Conservation (phyloP, 768 basidiomycete genomes). For the Lentinus brumalis region DNA sequence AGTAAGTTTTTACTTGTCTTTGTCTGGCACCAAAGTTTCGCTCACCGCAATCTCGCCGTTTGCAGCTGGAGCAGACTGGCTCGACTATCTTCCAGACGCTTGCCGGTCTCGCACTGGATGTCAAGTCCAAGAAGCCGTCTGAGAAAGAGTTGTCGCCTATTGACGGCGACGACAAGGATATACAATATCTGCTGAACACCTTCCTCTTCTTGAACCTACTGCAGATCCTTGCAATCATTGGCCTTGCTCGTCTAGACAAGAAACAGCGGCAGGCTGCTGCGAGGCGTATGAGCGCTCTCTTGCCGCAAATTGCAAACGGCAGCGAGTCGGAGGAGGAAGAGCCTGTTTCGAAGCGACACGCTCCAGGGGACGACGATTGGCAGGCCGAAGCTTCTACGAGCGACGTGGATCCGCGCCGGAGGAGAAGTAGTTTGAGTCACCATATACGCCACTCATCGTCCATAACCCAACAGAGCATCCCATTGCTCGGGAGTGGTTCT, state of each 20-base stretch:
- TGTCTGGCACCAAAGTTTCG: background rate
- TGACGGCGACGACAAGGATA: conserved; percentile 28
- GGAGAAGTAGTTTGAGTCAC: conserved; percentile 8
- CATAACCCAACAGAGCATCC: conserved; percentile 25
- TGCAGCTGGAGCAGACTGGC: conserved; percentile 77
- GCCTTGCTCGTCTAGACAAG: conserved; percentile 50
- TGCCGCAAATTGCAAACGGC: conserved; percentile 18
- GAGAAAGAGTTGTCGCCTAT: background rate
- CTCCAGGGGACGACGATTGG: conserved; percentile 18
- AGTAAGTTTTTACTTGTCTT: conserved; percentile 40
- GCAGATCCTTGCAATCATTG: conserved; percentile 54
- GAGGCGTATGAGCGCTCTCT: conserved; percentile 16
- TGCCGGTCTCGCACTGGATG: conserved; percentile 69
- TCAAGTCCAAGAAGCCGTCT: conserved; percentile 31
- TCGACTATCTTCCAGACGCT: conserved; percentile 73
- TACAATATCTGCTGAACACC: conserved; percentile 55
- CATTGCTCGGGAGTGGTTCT: conserved; percentile 24
- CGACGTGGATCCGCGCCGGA: conserved; percentile 4
- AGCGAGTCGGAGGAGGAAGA: conserved; percentile 6
- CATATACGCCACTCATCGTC: conserved; percentile 18
- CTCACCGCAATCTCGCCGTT: background rate
- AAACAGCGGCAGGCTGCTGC: conserved; percentile 36
- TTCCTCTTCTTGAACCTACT: conserved; percentile 60
- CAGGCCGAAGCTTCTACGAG: conserved; percentile 3
- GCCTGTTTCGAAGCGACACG: conserved; percentile 8